phyloP scores from a whole-genome alignment of 2,329 filamentous ascomycete genomes.

The Penicillium griseofulvum region DNA sequence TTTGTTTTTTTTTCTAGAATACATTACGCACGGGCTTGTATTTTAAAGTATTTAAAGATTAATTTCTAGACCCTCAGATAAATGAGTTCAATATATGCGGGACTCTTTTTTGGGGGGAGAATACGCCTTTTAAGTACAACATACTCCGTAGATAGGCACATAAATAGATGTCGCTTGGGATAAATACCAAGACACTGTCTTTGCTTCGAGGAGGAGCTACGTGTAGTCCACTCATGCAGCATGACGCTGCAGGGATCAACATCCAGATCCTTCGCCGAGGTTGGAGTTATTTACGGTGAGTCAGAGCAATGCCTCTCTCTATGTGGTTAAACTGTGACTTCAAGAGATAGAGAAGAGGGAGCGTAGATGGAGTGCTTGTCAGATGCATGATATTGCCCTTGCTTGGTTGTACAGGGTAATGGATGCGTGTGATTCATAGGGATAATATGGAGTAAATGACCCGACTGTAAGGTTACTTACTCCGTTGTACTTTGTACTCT shows the following conservation, averaged over 20 bases:
- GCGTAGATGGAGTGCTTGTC: background rate
- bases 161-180: background rate
- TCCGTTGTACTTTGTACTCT: background rate
- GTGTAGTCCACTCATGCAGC: slow-evolving; percentile 9
- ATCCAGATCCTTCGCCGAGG: background rate
- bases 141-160: slow-evolving; percentile 8
- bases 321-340: slow-evolving; percentile 2
- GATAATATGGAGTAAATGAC: background rate
- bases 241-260: slow-evolving; percentile 25
- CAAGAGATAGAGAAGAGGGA: background rate
- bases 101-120: background rate
- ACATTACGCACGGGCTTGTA: background rate
- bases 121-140: slow-evolving; percentile 14
- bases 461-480: background rate
- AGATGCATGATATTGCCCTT: slow-evolving; percentile 15
- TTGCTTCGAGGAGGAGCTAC: background rate
- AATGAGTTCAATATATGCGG: background rate
- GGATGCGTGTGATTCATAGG: background rate
- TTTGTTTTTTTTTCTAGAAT: slow-evolving; percentile 1
- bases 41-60: background rate
- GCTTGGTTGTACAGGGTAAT: slow-evolving; percentile 27
- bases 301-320: slow-evolving; percentile 10
- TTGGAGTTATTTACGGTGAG: slow-evolving; percentile 13
- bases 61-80: background rate
- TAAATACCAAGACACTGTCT: background rate